Conservation (phyloP, 495 filamentous ascomycete genomes). For the Talaromyces nanjingensis region DNA sequence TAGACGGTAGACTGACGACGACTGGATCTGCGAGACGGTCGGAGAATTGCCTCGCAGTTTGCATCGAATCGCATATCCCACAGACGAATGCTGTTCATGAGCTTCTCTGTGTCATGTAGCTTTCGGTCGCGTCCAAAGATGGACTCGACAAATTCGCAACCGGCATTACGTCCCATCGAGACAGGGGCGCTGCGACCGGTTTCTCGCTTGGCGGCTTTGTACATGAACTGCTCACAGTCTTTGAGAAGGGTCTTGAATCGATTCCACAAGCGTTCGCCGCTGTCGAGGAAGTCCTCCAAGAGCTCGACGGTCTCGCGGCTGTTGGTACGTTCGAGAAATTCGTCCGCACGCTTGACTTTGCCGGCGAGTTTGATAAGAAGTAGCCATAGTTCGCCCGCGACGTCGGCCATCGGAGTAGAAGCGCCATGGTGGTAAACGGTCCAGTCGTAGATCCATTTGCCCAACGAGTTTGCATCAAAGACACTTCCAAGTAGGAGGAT, state of each 20-base stretch:
- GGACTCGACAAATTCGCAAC: slow-evolving; percentile 93
- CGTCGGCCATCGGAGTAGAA: slow-evolving; percentile 78
- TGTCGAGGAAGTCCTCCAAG: slow-evolving; percentile 86
- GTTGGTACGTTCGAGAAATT: slow-evolving; percentile 68
- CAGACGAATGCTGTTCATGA: slow-evolving; percentile 87
- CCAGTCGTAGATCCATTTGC: slow-evolving; percentile 99
- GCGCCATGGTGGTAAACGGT: slow-evolving; percentile 88
- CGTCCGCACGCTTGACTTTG: slow-evolving; percentile 88
- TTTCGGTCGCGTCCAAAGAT: slow-evolving; percentile 93
- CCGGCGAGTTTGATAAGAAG: slow-evolving; percentile 91
- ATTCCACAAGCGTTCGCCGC: slow-evolving; percentile 79
- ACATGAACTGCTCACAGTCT: slow-evolving; percentile 90
- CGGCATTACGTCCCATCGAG: slow-evolving; percentile 86
- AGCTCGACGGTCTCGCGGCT: slow-evolving; percentile 66
- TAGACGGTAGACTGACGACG: slow-evolving; percentile 8
- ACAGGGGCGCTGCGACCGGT: slow-evolving; percentile 52
- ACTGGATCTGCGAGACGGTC: slow-evolving; percentile 31
- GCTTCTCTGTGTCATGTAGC: slow-evolving; percentile 84
- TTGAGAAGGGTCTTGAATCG: slow-evolving; percentile 85
- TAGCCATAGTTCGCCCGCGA: slow-evolving; percentile 93
- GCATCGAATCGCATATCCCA: slow-evolving; percentile 96
- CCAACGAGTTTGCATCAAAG: slow-evolving; percentile 94
- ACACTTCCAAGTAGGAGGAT: slow-evolving; percentile 93
- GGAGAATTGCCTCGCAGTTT: slow-evolving; percentile 89
- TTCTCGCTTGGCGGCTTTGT: slow-evolving; percentile 63